Evolutionary conservation across 345 rosid genomes (phyloP).

Genomic region (Microthlaspi erraticum): DNA sequence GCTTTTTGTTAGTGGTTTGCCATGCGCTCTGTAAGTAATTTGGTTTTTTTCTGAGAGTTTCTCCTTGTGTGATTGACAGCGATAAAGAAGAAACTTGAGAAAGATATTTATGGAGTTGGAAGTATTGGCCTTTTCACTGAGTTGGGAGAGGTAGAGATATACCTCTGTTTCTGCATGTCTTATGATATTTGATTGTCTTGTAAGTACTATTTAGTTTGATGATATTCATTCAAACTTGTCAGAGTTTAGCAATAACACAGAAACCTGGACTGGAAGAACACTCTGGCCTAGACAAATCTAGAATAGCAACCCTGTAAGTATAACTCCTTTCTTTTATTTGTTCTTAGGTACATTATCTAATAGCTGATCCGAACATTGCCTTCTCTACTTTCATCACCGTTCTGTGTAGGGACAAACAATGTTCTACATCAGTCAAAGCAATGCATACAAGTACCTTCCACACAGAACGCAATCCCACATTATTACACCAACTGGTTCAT

Average conservation of each 20-base stretch:
- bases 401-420: slow-evolving; percentile 35
- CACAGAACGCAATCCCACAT: slow-evolving; percentile 42
- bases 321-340: neutral
- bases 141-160: slow-evolving; percentile 60
- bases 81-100: slow-evolving; percentile 80
- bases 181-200: neutral
- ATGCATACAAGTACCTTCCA: slow-evolving; percentile 25
- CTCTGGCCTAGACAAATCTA: slow-evolving; percentile 67
- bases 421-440: slow-evolving; percentile 24
- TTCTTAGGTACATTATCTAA: slow-evolving; percentile 1
- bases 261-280: slow-evolving; percentile 82
- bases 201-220: slow-evolving; percentile 11
- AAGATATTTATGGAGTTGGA: slow-evolving; percentile 80
- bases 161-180: slow-evolving; percentile 24
- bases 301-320: slow-evolving; percentile 67
- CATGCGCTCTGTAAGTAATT: slow-evolving; percentile 4
- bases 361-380: neutral
- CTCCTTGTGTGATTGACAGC: slow-evolving; percentile 52
- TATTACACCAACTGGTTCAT: slow-evolving; percentile 52
- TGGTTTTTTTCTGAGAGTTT: slow-evolving; percentile 19
- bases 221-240: slow-evolving; percentile 16
- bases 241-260: slow-evolving; percentile 72
- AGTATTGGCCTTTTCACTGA: slow-evolving; percentile 65
- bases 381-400: neutral
- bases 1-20: slow-evolving; percentile 20